Percentiles rank a stretch among this genome's conserved stretches.
phyloP scores from a whole-genome alignment of 352 stramenopile species.

The Peronospora belbahrii region DNA sequence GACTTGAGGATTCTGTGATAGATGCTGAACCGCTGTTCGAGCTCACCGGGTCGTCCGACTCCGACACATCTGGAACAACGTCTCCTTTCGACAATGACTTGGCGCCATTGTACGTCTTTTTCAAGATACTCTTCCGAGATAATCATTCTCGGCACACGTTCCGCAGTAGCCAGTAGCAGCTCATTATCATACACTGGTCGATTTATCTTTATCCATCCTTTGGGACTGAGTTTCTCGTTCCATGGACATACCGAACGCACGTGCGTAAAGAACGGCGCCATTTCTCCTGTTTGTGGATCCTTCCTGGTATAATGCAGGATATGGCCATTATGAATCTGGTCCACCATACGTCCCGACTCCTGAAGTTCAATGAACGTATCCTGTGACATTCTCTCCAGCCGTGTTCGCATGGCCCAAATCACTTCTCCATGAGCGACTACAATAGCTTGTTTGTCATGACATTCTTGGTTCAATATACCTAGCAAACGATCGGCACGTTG shows the following conservation, averaged over 20 bases:
- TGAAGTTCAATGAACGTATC: conserved; percentile 84
- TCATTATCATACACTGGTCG: conserved; percentile 86
- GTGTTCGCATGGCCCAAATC: conserved; percentile 85
- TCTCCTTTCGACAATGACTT: conserved; percentile 16
- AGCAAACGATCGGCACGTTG: conserved; percentile 78
- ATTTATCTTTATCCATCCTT: conserved; percentile 85
- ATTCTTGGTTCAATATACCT: conserved; percentile 73
- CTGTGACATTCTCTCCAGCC: conserved; percentile 83
- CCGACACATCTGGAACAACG: conserved; percentile 3
- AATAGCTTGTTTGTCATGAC: conserved; percentile 66
- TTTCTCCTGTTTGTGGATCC: conserved; percentile 59
- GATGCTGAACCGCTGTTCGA: conserved; percentile 4
- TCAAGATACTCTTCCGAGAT: conserved; percentile 85
- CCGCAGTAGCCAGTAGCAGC: conserved; percentile 74
- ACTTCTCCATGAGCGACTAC: conserved; percentile 85
- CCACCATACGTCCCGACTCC: conserved; percentile 76
- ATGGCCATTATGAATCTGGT: conserved; percentile 87
- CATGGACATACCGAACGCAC: conserved; percentile 86
- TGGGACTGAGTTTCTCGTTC: conserved; percentile 85
- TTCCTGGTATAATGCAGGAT: conserved; percentile 83
- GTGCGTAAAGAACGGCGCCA: conserved; percentile 83
- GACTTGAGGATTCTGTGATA: neutral
- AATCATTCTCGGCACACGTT: conserved; percentile 82
- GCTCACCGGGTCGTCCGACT: conserved; percentile 1
- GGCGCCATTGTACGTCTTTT: conserved; percentile 66